These are phyloP conservation scores for Cercospora sp. DNA, from an alignment of 2,329 filamentous ascomycete species.

Conservation along the genomic window DNA sequence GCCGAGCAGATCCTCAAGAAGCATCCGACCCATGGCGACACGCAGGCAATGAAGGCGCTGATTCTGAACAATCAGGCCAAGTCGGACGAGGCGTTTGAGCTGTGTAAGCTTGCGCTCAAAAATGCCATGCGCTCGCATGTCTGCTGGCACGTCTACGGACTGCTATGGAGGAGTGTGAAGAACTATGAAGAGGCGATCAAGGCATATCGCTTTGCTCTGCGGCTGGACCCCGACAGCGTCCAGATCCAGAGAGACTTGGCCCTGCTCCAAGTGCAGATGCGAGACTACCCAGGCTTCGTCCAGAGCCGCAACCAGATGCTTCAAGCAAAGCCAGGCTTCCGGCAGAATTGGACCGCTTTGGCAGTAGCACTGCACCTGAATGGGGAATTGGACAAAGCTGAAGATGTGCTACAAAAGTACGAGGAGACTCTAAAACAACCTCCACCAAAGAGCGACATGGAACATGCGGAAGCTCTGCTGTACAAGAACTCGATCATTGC, in stretches of 20 bases:
- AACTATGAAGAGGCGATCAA: constrained; percentile 99
- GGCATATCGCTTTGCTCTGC: constrained; percentile 94
- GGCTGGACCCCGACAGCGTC: constrained; percentile 86
- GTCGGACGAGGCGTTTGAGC: constrained; percentile 86
- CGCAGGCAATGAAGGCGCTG: constrained; percentile 97
- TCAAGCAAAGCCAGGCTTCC: constrained; percentile 73
- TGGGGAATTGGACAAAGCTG: constrained; percentile 82
- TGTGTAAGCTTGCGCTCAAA: constrained; percentile 88
- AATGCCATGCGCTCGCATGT: constrained; percentile 99
- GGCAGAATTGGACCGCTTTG: constrained; percentile 97
- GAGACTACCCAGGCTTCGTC: constrained; percentile 91
- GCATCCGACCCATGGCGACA: constrained; percentile 94
- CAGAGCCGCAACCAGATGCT: constrained; percentile 87
- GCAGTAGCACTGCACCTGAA: constrained; percentile 88
- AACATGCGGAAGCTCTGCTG: constrained; percentile 89
- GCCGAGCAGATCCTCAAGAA: constrained; percentile 97
- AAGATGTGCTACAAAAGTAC: constrained; percentile 86
- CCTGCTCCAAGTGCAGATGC: constrained; percentile 91
- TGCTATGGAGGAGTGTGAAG: constrained; percentile 90
- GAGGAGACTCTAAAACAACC: constrained; percentile 87
- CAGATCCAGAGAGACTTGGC: constrained; percentile 95
- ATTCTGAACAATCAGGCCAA: constrained; percentile 93
- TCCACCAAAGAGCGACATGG: constrained; percentile 75
- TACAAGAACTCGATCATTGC: constrained; percentile 96
- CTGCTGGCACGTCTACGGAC: constrained; percentile 98